These are phyloP conservation scores for Psilocybe tampanensis DNA, from an alignment of 768 basidiomycete species.

Conservation along the genomic window DNA sequence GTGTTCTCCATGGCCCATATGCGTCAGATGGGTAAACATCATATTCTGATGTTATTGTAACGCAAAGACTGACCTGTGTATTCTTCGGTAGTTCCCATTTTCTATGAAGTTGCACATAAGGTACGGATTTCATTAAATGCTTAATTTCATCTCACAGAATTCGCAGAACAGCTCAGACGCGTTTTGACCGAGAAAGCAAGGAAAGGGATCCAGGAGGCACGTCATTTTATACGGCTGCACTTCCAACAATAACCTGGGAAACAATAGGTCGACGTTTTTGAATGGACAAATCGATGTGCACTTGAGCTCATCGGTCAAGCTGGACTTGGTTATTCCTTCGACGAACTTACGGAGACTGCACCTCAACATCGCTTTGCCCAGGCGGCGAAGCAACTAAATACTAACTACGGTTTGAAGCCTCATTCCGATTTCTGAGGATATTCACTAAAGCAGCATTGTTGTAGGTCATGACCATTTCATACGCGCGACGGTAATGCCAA, in stretches of 20 bases:
- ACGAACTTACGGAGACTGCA: conserved; percentile 33
- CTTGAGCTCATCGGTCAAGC: conserved; percentile 52
- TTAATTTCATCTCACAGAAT: background rate
- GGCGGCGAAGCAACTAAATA: background rate
- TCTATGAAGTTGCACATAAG: conserved; percentile 32
- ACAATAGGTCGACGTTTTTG: conserved; percentile 33
- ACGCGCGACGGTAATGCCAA: background rate
- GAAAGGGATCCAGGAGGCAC: conserved; percentile 33
- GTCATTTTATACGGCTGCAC: conserved; percentile 4
- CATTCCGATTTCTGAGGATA: too few relatives aligned
- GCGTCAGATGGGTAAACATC: conserved; percentile 35
- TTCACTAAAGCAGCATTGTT: too few relatives aligned
- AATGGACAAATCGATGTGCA: conserved; percentile 44
- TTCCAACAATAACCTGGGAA: background rate
- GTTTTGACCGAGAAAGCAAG: conserved; percentile 23
- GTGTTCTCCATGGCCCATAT: conserved; percentile 44
- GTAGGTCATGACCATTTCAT: too few relatives aligned
- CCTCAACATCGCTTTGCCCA: conserved; percentile 29
- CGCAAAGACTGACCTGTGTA: background rate
- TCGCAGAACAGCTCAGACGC: conserved; percentile 25
- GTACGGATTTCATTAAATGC: conserved; percentile 15
- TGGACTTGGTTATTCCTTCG: conserved; percentile 45
- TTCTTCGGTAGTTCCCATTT: conserved; percentile 29
- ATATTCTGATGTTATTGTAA: background rate
- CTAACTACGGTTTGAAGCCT: conserved; percentile 26